Conservation (phyloP, 352 stramenopile genomes). For the Phytophthora pluvialis region DNA sequence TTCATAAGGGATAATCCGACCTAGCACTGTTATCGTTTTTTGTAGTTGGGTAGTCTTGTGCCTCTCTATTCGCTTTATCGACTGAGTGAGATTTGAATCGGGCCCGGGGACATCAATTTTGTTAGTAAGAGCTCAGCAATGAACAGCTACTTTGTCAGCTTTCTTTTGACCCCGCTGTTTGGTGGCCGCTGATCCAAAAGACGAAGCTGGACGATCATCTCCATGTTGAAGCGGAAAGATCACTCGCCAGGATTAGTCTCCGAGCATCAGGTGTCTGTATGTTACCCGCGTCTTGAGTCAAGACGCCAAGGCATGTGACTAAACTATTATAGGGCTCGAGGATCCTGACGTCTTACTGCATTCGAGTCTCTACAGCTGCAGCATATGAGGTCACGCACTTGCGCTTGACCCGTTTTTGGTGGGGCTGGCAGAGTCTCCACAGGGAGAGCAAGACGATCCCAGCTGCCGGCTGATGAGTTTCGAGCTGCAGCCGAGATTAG, state of each 20-base stretch:
- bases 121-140: too few relatives aligned
- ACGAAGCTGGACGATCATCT: not conserved
- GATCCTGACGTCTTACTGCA: slow-evolving; percentile 8
- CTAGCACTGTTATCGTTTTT: too few relatives aligned
- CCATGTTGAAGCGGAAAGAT: slow-evolving; percentile 18
- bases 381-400: slow-evolving; percentile 28
- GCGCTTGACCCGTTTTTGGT: slow-evolving; percentile 2
- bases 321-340: not conserved
- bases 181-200: not conserved
- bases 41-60: too few relatives aligned
- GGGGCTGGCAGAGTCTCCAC: slow-evolving; percentile 6
- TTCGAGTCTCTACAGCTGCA: slow-evolving; percentile 1
- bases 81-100: too few relatives aligned
- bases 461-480: slow-evolving; percentile 11
- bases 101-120: too few relatives aligned
- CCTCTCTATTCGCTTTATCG: too few relatives aligned
- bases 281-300: not conserved
- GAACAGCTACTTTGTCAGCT: not conserved
- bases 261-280: slow-evolving; percentile 15
- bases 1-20: too few relatives aligned
- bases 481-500: not conserved
- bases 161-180: not conserved
- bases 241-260: slow-evolving; percentile 21
- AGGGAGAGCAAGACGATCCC: slow-evolving; percentile 12
- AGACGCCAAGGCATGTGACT: not conserved